Base-by-base conservation (phyloP, 2,329 filamentous ascomycete species). In the Lomentospora prolificans region DNA sequence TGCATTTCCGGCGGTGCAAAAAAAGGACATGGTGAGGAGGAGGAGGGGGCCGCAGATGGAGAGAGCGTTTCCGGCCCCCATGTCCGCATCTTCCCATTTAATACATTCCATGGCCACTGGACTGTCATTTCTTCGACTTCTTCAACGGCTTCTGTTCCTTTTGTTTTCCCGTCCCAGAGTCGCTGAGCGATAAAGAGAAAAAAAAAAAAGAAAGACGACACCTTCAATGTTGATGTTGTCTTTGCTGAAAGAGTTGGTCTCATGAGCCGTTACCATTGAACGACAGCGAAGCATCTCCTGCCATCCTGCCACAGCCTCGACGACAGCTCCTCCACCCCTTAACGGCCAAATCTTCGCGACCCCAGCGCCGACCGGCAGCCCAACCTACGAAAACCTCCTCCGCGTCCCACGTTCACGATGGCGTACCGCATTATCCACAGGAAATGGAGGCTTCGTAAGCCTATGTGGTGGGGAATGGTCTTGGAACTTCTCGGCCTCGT, bases 401-500 rank as follows among this genome's bases (percentile, higher is more conserved):
- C 44, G 44, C 44, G 17, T 48, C 44, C 22, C 19, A 30, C 31
- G 19, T 14, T n/a, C 27, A 50, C 25, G 30, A 60, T 59, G 57
- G 65, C 61, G 50, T 82, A 82, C 66, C 72, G 70, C 69, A 75
- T 86, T 61, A 67, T 89, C 28, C 80, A 77, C 59, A 79, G 80
- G 61, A 71, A 73, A 68, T 83, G 79, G 80, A 81, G 68, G 70
- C 76, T 70, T 70, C 79, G 68, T 68, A 77, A 67, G 69, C 81
- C 67, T 64, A 82, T 78, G 74, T 85, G 72, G 76, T 81, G 69
- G 65, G 73, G 88, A 60, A 80, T 91, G 73, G 64, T 80, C 52
- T 64, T 83, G 53, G 88, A 92, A 70, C 76, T 91, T 54, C 69
- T 72, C 36, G 78, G 84, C 60, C 80, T 84, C 24, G 74, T 92